Evolutionary conservation across 805 yeast species (phyloP).

Genomic region (Hanseniaspora taiwanica): DNA sequence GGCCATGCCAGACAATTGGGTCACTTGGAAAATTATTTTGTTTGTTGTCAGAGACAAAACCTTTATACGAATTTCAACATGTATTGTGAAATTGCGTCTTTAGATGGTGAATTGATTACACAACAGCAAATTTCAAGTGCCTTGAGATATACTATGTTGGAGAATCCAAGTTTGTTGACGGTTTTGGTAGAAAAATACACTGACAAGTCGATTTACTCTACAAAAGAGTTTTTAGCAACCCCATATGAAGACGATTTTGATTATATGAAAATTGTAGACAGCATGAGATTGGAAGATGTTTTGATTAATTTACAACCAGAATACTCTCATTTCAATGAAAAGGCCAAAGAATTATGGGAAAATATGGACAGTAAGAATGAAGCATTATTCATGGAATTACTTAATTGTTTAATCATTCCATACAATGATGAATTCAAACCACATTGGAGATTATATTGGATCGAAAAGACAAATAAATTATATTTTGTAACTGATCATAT

Average conservation of each 20-base stretch:
- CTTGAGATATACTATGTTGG: slow-evolving; percentile 10
- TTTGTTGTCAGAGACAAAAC: slow-evolving; percentile 13
- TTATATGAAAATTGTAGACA: slow-evolving; percentile 11
- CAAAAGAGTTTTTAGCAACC: slow-evolving; percentile 11
- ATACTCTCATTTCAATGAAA: slow-evolving; percentile 8
- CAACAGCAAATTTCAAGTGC: slow-evolving; percentile 7
- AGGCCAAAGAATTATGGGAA: slow-evolving; percentile 8
- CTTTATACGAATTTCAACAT: slow-evolving; percentile 14
- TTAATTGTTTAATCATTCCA: slow-evolving; percentile 10
- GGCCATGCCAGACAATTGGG: slow-evolving; percentile 22
- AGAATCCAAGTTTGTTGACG: slow-evolving; percentile 13
- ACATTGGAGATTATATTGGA: slow-evolving; percentile 15
- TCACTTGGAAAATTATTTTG: slow-evolving; percentile 17
- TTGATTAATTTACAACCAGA: slow-evolving; percentile 14
- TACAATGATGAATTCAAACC: slow-evolving; percentile 10
- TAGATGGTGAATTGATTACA: slow-evolving; percentile 5
- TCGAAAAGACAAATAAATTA: slow-evolving; percentile 5
- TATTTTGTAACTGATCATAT: slow-evolving; percentile 16
- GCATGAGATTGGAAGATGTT: slow-evolving; percentile 11
- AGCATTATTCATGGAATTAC: slow-evolving; percentile 7
- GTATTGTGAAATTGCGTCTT: slow-evolving; percentile 10
- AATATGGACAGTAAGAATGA: background rate
- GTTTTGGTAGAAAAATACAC: slow-evolving; percentile 11
- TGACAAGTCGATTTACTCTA: slow-evolving; percentile 10
- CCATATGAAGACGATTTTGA: slow-evolving; percentile 14